Evolutionary conservation across 352 stramenopile genomes (phyloP), one percentile per base, ranked within the genome.

Genomic region (Hyaloperonospora brassicae): DNA sequence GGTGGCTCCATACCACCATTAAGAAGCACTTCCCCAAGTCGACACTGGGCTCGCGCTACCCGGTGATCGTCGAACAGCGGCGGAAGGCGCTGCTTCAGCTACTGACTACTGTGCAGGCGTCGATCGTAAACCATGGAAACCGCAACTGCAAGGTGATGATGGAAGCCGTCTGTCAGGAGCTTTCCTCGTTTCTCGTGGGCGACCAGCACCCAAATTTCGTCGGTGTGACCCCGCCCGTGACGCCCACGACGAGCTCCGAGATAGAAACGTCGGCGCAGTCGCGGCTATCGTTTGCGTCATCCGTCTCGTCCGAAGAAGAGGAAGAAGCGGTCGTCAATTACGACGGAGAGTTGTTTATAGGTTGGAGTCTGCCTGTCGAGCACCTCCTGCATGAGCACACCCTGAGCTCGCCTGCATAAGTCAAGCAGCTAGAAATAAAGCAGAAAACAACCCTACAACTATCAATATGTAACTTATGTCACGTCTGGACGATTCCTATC

Each of bases 1-100:
- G 60, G 10, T 89, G 68, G 70, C 63, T 89, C 21, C 68, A 79
- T 66, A 72, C 50, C 47, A 78, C 76, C 25, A 49, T 84, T 34
- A 76, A 73, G 52, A 73, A 73, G n/a, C 71, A 80, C 47, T 89
- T 87, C 36, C 79, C 79, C 4, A 76, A 73, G 52, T 43, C 55
- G 22, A 67, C 58, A 17, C 59, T 81, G 21, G 52, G 66, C 48
- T 61, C 58, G n/a, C 64, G 42, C 39, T 64, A 22, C 30, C 55
- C 61, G 22, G 23, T 48, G n/a, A 49, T 72, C 22, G 49, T 73
- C 25, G 66, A 73, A 30, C 55, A 60, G 48, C 62, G 66, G 2
- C 53, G 66, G 35, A 62, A 61, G 34, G 62, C 66, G 25, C 47
- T 73, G 17, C 30, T 71, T 12, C 66, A 61, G 23, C 47, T 73